A percentile compares a stretch with the other conserved stretches of the same genome.
These are phyloP conservation scores for Macadamia integrifolia DNA, from an alignment of 164 flowering plant species.

Conservation along the genomic window DNA sequence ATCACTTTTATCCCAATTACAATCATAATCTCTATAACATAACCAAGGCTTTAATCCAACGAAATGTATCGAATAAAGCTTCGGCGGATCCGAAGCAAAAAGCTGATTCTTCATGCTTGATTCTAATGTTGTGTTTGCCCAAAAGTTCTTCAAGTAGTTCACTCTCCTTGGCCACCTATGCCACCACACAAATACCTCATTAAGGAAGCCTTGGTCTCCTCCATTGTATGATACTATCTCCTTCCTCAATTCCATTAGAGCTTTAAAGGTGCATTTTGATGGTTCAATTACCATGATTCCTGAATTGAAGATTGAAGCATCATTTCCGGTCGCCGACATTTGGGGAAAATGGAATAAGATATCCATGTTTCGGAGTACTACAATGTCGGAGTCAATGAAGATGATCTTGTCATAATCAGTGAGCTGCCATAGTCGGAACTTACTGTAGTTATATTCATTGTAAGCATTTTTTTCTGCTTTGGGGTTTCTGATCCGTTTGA, in stretches of 20 bases:
- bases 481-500: conserved; percentile 80
- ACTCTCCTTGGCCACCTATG: conserved; percentile 76
- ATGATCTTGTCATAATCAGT: conserved; percentile 76
- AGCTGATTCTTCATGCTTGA: conserved; percentile 57
- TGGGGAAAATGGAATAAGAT: conserved; percentile 77
- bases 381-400: conserved; percentile 87
- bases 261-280: conserved; percentile 70
- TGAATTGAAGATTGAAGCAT: conserved; percentile 74
- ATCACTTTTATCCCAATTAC: conserved; percentile 68
- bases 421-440: conserved; percentile 92
- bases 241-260: conserved; percentile 40
- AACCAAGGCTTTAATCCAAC: conserved; percentile 91
- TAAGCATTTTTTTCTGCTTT: conserved; percentile 60
- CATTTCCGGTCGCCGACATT: conserved; percentile 83
- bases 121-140: conserved; percentile 68
- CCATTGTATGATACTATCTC: conserved; percentile 85
- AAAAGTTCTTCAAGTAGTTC: conserved; percentile 82
- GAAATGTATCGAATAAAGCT: conserved; percentile 72
- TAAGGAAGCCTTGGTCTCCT: conserved; percentile 94
- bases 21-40: conserved; percentile 92
- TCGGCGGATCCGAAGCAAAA: conserved; percentile 72
- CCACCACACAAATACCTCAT: conserved; percentile 95
- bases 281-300: conserved; percentile 96
- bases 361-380: conserved; percentile 71
- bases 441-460: conserved; percentile 95